These are phyloP conservation scores for Saccharomycopsis capsularis DNA, from an alignment of 805 yeast species.

Conservation along the genomic window DNA sequence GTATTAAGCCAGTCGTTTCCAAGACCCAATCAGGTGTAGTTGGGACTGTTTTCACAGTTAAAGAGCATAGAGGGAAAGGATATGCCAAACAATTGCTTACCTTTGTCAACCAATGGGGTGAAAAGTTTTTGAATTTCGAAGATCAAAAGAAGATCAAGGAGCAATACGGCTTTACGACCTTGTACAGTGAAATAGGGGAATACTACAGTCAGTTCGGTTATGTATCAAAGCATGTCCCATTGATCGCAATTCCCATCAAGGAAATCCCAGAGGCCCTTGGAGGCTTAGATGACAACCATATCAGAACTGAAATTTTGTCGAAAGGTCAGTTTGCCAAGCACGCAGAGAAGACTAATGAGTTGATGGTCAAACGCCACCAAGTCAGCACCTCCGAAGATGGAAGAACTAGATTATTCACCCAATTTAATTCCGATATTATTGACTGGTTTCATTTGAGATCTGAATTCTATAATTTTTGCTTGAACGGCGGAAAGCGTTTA, in stretches of 20 bases:
- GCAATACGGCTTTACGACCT: conserved; percentile 31
- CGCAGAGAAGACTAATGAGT: conserved; percentile 20
- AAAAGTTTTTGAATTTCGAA: conserved; percentile 22
- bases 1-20: conserved; percentile 26
- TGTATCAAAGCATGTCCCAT: conserved; percentile 33
- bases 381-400: conserved; percentile 13
- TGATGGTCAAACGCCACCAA: background rate
- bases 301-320: conserved; percentile 25
- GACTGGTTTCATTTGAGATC: conserved; percentile 27
- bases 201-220: conserved; percentile 63
- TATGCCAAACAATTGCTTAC: conserved; percentile 46
- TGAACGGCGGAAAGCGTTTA: conserved; percentile 8
- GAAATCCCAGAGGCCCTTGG: too few relatives aligned
- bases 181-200: conserved; percentile 70
- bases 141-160: conserved; percentile 24
- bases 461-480: conserved; percentile 21
- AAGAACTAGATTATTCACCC: conserved; percentile 26
- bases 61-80: conserved; percentile 44
- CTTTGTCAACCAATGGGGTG: conserved; percentile 9
- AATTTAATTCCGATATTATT: conserved; percentile 33
- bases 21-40: conserved; percentile 33
- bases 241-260: conserved; percentile 28
- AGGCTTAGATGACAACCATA: background rate
- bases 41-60: conserved; percentile 55
- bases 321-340: conserved; percentile 30